phyloP scores from a whole-genome alignment of 2,329 filamentous ascomycete species.

The Cercospora nicotianae region DNA sequence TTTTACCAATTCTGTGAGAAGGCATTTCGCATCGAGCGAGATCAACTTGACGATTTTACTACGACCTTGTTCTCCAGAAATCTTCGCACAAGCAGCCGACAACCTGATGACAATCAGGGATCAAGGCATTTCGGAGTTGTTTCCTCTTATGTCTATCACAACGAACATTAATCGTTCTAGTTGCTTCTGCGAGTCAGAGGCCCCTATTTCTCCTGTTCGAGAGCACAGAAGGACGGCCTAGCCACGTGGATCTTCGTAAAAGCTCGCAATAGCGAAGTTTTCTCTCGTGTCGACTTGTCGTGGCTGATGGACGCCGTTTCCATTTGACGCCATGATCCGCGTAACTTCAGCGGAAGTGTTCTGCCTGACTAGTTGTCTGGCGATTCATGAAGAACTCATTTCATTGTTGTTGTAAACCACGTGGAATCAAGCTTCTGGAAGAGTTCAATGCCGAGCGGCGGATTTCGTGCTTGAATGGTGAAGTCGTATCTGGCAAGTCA shows the following conservation, averaged over 20 bases:
- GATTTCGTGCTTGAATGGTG: background rate
- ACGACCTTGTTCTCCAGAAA: background rate
- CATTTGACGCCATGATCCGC: background rate
- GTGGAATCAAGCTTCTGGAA: background rate
- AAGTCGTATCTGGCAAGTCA: background rate
- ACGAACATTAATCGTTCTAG: background rate
- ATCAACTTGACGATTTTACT: background rate
- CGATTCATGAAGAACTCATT: background rate
- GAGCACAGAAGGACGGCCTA: background rate
- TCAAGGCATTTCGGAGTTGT: background rate
- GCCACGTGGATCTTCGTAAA: background rate
- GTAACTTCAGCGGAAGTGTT: background rate
- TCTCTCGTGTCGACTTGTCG: background rate
- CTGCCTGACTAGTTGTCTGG: background rate
- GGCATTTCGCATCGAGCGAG: background rate
- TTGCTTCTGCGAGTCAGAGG: background rate
- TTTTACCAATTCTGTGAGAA: background rate
- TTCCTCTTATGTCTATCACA: background rate
- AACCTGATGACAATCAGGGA: background rate
- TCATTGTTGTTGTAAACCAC: background rate
- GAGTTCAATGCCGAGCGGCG: background rate
- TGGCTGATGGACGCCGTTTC: background rate
- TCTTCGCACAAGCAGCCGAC: background rate
- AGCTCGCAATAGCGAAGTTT: background rate
- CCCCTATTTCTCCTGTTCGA: background rate